Percentiles rank a stretch among this genome's conserved stretches.
phyloP scores from a whole-genome alignment of 1,139 yeast species.

The Candida labiduridarum region DNA sequence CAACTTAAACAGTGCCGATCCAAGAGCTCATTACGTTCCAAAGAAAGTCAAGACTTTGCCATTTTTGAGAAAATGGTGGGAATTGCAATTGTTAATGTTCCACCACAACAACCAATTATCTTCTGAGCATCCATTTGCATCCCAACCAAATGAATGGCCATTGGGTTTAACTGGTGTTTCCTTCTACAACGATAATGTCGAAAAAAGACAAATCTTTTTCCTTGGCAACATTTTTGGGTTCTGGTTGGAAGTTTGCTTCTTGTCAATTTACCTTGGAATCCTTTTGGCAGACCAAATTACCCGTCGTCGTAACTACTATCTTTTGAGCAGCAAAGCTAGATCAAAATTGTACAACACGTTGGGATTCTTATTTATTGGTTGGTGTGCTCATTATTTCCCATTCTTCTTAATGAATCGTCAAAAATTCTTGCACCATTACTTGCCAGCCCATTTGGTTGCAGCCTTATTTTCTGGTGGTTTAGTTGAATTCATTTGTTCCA shows the following conservation, averaged over 20 bases:
- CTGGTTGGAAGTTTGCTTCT: constrained; percentile 78
- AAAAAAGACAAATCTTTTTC: constrained; percentile 78
- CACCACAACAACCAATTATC: constrained; percentile 86
- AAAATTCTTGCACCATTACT: constrained; percentile 89
- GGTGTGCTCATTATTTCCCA: constrained; percentile 88
- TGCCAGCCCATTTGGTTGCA: constrained; percentile 94
- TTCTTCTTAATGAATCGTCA: constrained; percentile 93
- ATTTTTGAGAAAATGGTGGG: constrained; percentile 85
- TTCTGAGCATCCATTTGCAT: constrained; percentile 93
- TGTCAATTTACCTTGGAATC: constrained; percentile 66
- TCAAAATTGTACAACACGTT: constrained; percentile 77
- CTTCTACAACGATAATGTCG: constrained; percentile 82
- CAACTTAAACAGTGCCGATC: constrained; percentile 54
- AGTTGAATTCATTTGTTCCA: constrained; percentile 76
- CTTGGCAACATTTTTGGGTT: constrained; percentile 90
- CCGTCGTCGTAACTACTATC: constrained; percentile 65
- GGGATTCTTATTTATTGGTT: constrained; percentile 84
- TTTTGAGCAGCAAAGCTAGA: constrained; percentile 65
- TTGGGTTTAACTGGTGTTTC: constrained; percentile 88
- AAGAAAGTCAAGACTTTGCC: constrained; percentile 62
- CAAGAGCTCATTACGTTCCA: constrained; percentile 60
- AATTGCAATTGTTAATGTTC: constrained; percentile 87
- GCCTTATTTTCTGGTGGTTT: constrained; percentile 82
- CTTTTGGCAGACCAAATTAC: constrained; percentile 75
- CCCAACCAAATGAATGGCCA: constrained; percentile 96